Evolutionary conservation across 2,329 filamentous ascomycete genomes (phyloP), one percentile per base, ranked within the genome.

Genomic region (Fonsecaea multimorphosa): DNA sequence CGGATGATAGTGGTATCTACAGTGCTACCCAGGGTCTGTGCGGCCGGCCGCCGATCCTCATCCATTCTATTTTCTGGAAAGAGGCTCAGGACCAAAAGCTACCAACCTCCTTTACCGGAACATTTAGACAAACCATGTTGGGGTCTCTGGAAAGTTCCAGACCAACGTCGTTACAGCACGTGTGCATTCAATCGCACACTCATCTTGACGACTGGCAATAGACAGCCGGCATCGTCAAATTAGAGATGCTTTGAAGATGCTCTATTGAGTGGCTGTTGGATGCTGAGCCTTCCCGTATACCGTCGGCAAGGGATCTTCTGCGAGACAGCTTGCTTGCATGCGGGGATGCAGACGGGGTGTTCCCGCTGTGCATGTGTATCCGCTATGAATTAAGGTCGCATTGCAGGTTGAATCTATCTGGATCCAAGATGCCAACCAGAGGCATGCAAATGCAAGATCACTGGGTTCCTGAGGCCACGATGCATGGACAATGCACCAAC

Each of bases 301-400:
- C n/a, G 44, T 49, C 31, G 58, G 49, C 19, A 61, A 55, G 57
- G 51, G 66, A 68, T 63, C 63, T 68, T 61, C 60, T 32, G 34
- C 51, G 27, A 55, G 56, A 61, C 49, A 46, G 54, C 58, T 57
- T 57, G 61, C 62, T 53, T 67, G 67, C 67, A 69, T 67, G 62
- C 54, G 58, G 49, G 61, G 58, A 69, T 65, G 67, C 67, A 67
- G 32, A 46, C 58, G 36, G 67, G 67, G 62, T 59, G 58, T 60
- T 61, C 65, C 67, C 58, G 62, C 53, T 36, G 40, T 68, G 67
- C 67, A 66, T 57, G 12, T 63, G 65, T 65, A 62, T 55, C 64
- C 53, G 59, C 67, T 65, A 62, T 36, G 46, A 59, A 61, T 67
- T 69, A 67, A 69, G 67, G 67, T 60, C 65, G 65, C 67, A 69